phyloP scores from a whole-genome alignment of 2,329 filamentous ascomycete genomes.

The Fusarium beomiforme region DNA sequence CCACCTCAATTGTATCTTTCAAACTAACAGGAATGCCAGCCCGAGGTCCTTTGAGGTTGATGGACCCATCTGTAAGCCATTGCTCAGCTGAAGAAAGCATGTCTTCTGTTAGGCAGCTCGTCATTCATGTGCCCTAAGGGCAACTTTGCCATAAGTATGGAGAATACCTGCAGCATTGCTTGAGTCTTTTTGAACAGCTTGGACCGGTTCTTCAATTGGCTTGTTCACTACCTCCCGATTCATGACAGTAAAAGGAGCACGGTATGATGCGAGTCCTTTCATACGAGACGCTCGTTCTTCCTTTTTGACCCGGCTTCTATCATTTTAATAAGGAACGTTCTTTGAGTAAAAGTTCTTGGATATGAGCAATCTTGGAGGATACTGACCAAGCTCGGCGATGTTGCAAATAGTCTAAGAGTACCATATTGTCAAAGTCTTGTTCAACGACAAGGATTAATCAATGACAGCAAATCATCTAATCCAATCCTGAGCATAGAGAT shows the following conservation, averaged over 20 bases:
- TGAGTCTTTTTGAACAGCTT: slow-evolving; percentile 76
- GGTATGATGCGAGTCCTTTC: slow-evolving; percentile 72
- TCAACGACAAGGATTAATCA: not conserved
- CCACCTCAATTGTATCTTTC: slow-evolving; percentile 83
- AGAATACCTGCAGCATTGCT: slow-evolving; percentile 77
- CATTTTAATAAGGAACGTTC: slow-evolving; percentile 41
- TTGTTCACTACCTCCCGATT: slow-evolving; percentile 76
- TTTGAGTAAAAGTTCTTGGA: not conserved
- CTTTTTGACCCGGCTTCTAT: slow-evolving; percentile 78
- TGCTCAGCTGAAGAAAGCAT: slow-evolving; percentile 80
- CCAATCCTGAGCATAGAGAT: not conserved
- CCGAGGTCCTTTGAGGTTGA: slow-evolving; percentile 82
- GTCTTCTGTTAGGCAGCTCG: slow-evolving; percentile 90
- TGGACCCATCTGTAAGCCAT: slow-evolving; percentile 68
- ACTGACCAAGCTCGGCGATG: slow-evolving; percentile 75
- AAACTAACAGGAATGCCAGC: slow-evolving; percentile 88
- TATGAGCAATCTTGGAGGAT: not conserved
- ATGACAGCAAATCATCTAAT: not conserved
- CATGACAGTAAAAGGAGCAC: slow-evolving; percentile 67
- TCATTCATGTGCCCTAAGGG: slow-evolving; percentile 83
- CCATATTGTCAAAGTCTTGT: slow-evolving; percentile 44
- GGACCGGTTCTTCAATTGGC: slow-evolving; percentile 81
- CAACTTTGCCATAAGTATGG: slow-evolving; percentile 87
- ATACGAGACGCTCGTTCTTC: slow-evolving; percentile 77
- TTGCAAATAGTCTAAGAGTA: slow-evolving; percentile 69